These are phyloP conservation scores for Apiotrichum mycotoxinovorans DNA, from an alignment of 1,284 basidiomycete genomes.

Conservation along the genomic window DNA sequence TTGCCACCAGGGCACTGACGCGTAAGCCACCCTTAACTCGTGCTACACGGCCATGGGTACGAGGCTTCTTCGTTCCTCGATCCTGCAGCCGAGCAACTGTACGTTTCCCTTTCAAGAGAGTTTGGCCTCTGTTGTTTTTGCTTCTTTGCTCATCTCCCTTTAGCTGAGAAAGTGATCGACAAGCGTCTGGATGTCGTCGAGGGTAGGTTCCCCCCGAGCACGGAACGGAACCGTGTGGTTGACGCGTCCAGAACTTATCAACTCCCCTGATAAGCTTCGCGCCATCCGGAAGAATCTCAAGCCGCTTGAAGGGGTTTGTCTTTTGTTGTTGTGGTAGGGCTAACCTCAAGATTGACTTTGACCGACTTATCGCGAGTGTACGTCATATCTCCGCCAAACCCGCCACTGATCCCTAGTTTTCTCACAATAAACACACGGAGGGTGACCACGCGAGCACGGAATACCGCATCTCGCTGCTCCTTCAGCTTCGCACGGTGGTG, in stretches of 20 bases:
- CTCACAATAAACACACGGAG: conserved; percentile 6
- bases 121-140: neutral
- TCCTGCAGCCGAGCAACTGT: conserved; percentile 80
- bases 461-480: conserved; percentile 24
- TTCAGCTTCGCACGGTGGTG: conserved; percentile 27
- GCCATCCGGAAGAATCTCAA: conserved; percentile 67
- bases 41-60: conserved; percentile 85
- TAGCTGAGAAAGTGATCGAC: conserved; percentile 65
- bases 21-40: conserved; percentile 62
- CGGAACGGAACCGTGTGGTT: neutral
- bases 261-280: conserved; percentile 68
- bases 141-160: no score
- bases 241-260: conserved; percentile 62
- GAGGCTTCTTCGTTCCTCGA: conserved; percentile 70
- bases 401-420: conserved; percentile 16
- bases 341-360: conserved; percentile 66
- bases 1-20: neutral
- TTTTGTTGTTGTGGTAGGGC: no score
- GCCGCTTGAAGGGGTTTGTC: conserved; percentile 56
- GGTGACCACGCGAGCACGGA: conserved; percentile 16
- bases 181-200: conserved; percentile 78
- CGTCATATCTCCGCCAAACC: no score
- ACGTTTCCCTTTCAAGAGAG: conserved; percentile 22
- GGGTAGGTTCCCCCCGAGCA: conserved; percentile 51
- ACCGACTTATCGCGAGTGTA: conserved; percentile 76